Base-by-base conservation (phyloP, 148 eudicot genomes). In the Chenopodium album region DNA sequence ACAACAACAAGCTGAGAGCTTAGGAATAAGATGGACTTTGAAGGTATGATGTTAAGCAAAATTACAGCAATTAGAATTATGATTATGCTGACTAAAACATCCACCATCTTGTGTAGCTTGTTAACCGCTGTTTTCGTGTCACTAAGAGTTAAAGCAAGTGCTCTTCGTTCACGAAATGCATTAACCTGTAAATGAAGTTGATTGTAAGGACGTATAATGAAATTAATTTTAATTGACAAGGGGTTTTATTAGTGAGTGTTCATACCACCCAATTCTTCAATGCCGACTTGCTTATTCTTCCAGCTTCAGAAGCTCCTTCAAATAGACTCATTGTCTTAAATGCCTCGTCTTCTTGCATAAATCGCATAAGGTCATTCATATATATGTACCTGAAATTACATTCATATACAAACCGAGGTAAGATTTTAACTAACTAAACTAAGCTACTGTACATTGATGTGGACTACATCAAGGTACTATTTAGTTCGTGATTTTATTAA, bases 201-300 rank as follows among this genome's bases (percentile, higher is more conserved):
- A 5, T 22, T 26, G 28, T 67, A 9, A n/a, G 71, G 1, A 10
- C 7, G 11, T 67, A 67, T 29, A 41, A 67, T 67, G 71, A 4
- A 26, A 67, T 26, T 26, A 26, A 26, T 26, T 26, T 26, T 26
- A 26, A 26, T 26, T 26, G 26, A 26, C 26, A 26, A 26, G 7
- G 62, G 62, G 62, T 56, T 56, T 56, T 17, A 56, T 14, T 56
- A 56, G 62, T 56, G 62, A 56, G 62, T 14, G 17, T 56, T 56
- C 86, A 71, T 91, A 93, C 98, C 93, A 94, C 97, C 98, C 98
- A 94, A 66, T 85, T 91, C 87, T 92, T 94, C 34, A 90, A 83
- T 23, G 90, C 87, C 17, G 88, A 67, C 71, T 91, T 94, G 86
- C 92, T 89, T 17, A 94, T 91, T 73, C 83, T 90, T 75, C 86